These are phyloP conservation scores for Colletotrichum truncatum DNA, from an alignment of 2,329 filamentous ascomycete genomes.

Conservation along the genomic window DNA sequence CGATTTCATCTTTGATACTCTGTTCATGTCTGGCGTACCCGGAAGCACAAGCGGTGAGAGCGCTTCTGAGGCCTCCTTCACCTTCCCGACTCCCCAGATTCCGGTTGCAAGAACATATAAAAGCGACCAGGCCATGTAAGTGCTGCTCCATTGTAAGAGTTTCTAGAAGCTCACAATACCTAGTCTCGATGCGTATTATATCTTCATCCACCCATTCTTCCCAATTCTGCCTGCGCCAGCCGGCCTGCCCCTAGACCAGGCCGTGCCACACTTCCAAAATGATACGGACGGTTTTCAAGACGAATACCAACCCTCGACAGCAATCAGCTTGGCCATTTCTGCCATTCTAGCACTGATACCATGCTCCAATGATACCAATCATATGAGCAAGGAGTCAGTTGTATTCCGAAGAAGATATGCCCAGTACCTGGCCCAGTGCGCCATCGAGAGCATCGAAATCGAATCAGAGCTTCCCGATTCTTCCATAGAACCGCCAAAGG, in stretches of 20 bases:
- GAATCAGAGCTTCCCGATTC: slow-evolving; percentile 58
- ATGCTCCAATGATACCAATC: slow-evolving; percentile 48
- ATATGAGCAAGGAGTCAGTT: slow-evolving; percentile 48
- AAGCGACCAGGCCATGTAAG: slow-evolving; percentile 51
- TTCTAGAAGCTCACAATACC: neutral
- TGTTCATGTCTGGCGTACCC: slow-evolving; percentile 42
- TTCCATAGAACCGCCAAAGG: slow-evolving; percentile 52
- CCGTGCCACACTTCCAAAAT: slow-evolving; percentile 44
- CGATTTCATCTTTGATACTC: slow-evolving; percentile 56
- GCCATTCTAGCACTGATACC: slow-evolving; percentile 59
- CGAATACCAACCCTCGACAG: slow-evolving; percentile 50
- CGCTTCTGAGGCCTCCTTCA: slow-evolving; percentile 28
- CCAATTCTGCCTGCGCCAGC: slow-evolving; percentile 57
- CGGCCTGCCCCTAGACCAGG: slow-evolving; percentile 41
- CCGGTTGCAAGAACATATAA: slow-evolving; percentile 53
- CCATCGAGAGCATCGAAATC: slow-evolving; percentile 57
- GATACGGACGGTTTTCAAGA: slow-evolving; percentile 44
- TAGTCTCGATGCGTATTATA: slow-evolving; percentile 58
- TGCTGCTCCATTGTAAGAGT: neutral
- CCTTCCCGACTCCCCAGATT: slow-evolving; percentile 15
- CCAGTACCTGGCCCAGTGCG: slow-evolving; percentile 56
- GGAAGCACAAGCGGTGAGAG: slow-evolving; percentile 29
- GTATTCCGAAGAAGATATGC: slow-evolving; percentile 56
- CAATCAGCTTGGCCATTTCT: slow-evolving; percentile 55
- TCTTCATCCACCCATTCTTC: slow-evolving; percentile 60